Conservation (phyloP, 495 filamentous ascomycete genomes). For the Amphirosellinia nigrospora region DNA sequence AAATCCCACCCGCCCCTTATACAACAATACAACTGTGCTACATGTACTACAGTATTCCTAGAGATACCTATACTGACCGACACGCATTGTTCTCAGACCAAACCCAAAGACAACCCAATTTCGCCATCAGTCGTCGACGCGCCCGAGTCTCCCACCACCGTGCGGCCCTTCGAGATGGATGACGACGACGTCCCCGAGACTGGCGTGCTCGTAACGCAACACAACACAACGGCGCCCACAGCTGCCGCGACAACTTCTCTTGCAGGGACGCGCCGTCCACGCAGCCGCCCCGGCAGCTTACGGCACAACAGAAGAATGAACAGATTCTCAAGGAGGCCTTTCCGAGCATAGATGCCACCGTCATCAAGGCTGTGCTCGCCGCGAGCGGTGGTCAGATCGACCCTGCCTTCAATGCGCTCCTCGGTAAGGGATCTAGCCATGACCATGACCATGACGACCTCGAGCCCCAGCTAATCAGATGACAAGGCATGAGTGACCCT, state of each 20-base stretch:
- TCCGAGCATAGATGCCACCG: constrained; percentile 76
- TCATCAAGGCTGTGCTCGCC: constrained; percentile 85
- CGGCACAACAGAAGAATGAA: constrained; percentile 80
- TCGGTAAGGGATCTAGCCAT: constrained; percentile 65
- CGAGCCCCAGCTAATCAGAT: constrained; percentile 6
- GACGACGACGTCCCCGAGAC: constrained; percentile 79
- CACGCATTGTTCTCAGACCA: constrained; percentile 24
- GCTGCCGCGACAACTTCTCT: constrained; percentile 43
- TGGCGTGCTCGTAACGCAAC: constrained; percentile 51
- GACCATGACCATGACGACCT: not conserved
- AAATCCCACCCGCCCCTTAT: constrained; percentile 24
- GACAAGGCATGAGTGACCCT: constrained; percentile 89
- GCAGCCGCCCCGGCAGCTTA: constrained; percentile 87
- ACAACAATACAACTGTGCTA: not conserved
- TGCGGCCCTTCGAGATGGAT: constrained; percentile 81
- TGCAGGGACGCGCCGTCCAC: constrained; percentile 67
- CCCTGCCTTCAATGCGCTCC: constrained; percentile 92
- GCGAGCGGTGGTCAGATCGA: constrained; percentile 90
- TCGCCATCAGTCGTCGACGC: constrained; percentile 35
- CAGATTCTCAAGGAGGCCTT: constrained; percentile 94
- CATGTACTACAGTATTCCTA: not conserved
- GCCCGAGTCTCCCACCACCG: constrained; percentile 85
- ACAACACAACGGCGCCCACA: constrained; percentile 46
- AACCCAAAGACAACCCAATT: constrained; percentile 40
- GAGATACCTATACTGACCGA: constrained; percentile 10